Conservation (phyloP, 768 basidiomycete genomes). For the Phylloporus rhodoxanthus region DNA sequence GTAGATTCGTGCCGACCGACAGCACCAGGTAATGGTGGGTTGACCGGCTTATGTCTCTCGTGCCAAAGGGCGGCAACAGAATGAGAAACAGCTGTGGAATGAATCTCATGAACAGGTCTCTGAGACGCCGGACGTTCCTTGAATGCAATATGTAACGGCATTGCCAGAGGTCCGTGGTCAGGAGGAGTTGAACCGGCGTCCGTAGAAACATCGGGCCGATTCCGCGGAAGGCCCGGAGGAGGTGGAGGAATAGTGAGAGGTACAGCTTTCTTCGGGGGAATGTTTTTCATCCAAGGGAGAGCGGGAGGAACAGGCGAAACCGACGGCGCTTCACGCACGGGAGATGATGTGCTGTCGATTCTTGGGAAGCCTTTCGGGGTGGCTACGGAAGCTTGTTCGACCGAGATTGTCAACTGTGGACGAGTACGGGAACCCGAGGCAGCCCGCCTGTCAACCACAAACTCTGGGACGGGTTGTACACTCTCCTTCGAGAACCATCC, state of each 20-base stretch:
- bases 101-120: constrained; percentile 13
- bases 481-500: constrained; percentile 22
- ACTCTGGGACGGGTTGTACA: constrained; percentile 10
- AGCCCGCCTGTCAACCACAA: constrained; percentile 16
- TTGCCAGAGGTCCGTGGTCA: constrained; percentile 26
- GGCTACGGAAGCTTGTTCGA: constrained; percentile 34
- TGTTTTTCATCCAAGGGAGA: constrained; percentile 22
- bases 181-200: constrained; percentile 28
- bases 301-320: constrained; percentile 27
- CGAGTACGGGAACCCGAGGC: constrained; percentile 13
- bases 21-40: constrained; percentile 12
- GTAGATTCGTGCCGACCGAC: constrained; percentile 18
- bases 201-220: constrained; percentile 31
- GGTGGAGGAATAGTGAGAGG: constrained; percentile 33
- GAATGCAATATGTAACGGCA: constrained; percentile 43
- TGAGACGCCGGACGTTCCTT: constrained; percentile 14
- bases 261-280: constrained; percentile 24
- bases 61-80: constrained; percentile 7
- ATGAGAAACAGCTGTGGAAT: constrained; percentile 15
- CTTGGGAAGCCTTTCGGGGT: constrained; percentile 23
- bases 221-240: constrained; percentile 28
- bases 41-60: constrained; percentile 11
- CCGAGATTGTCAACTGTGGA: constrained; percentile 40
- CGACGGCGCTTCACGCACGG: constrained; percentile 25
- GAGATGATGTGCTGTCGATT: constrained; percentile 26